A percentile compares a stretch with the other conserved stretches of the same genome.
Evolutionary conservation across 805 yeast species (phyloP).

Genomic region (Brettanomyces bruxellensis): DNA sequence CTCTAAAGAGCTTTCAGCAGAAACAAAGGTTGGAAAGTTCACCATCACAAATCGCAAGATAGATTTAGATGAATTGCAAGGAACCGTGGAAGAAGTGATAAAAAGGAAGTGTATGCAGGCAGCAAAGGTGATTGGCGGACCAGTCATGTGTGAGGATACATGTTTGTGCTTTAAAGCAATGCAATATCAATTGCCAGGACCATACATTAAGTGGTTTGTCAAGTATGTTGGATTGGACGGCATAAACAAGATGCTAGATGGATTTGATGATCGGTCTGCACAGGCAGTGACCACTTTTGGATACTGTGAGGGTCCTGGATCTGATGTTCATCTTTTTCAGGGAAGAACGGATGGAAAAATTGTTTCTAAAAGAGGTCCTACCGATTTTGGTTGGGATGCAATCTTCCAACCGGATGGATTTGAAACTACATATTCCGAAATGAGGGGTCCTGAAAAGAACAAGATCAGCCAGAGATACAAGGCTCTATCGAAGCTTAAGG

Average conservation of each 20-base stretch:
- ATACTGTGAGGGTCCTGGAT: constrained; percentile 73
- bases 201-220: constrained; percentile 83
- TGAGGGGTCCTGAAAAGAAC: constrained; percentile 72
- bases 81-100: constrained; percentile 74
- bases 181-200: constrained; percentile 79
- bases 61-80: constrained; percentile 90
- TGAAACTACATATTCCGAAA: constrained; percentile 77
- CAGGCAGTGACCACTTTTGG: constrained; percentile 90
- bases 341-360: constrained; percentile 78
- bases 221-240: constrained; percentile 67
- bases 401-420: constrained; percentile 77
- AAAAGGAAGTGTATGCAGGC: constrained; percentile 72
- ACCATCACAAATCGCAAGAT: constrained; percentile 52
- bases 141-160: constrained; percentile 93
- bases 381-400: constrained; percentile 92
- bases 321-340: constrained; percentile 67
- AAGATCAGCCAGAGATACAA: constrained; percentile 77
- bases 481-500: constrained; percentile 68
- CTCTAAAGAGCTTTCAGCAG: constrained; percentile 16
- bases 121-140: constrained; percentile 51
- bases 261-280: constrained; percentile 79
- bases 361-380: constrained; percentile 70
- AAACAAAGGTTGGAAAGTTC: constrained; percentile 36
- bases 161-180: constrained; percentile 77
- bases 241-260: constrained; percentile 65